phyloP scores from a whole-genome alignment of 1,284 basidiomycete genomes.

The Paramarasmius palmivorus region DNA sequence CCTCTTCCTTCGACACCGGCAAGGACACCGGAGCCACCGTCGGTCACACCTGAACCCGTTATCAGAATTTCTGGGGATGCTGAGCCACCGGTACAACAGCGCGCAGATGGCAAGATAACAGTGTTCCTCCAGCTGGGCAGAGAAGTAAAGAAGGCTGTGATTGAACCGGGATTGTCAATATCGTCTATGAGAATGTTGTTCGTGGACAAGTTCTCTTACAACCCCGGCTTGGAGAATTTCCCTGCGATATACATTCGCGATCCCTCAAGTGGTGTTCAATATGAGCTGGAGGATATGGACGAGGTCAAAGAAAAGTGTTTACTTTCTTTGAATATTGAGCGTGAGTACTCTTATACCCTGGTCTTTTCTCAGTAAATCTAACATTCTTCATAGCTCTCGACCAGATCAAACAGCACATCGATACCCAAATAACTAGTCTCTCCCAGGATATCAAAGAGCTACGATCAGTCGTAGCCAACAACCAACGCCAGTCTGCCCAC shows the following conservation, averaged over 20 bases:
- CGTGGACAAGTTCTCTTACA: conserved; percentile 95
- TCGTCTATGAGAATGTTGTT: conserved; percentile 83
- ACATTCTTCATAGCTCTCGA: conserved; percentile 73
- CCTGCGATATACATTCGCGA: conserved; percentile 96
- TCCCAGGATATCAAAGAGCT: conserved; percentile 93
- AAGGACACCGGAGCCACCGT: conserved; percentile 33
- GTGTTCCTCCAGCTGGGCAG: conserved; percentile 91
- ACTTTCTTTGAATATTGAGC: conserved; percentile 93
- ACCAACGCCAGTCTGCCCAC: conserved; percentile 45
- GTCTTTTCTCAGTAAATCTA: conserved; percentile 10
- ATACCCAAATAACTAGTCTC: conserved; percentile 83
- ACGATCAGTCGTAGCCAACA: conserved; percentile 61
- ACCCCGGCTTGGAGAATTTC: conserved; percentile 91
- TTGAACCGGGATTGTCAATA: conserved; percentile 75
- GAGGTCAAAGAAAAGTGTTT: conserved; percentile 89
- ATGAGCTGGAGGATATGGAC: conserved; percentile 94
- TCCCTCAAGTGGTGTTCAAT: conserved; percentile 87
- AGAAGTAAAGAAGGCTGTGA: conserved; percentile 85
- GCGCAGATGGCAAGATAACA: conserved; percentile 44
- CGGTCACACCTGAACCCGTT: conserved; percentile 23
- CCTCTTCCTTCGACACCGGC: conserved; percentile 36
- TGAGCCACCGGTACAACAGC: conserved; percentile 15
- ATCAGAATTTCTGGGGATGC: background rate
- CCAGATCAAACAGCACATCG: conserved; percentile 98
- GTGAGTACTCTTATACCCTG: conserved; percentile 52